Evolutionary conservation across 2,329 filamentous ascomycete species (phyloP).

Genomic region (Trichoderma asperellum): DNA sequence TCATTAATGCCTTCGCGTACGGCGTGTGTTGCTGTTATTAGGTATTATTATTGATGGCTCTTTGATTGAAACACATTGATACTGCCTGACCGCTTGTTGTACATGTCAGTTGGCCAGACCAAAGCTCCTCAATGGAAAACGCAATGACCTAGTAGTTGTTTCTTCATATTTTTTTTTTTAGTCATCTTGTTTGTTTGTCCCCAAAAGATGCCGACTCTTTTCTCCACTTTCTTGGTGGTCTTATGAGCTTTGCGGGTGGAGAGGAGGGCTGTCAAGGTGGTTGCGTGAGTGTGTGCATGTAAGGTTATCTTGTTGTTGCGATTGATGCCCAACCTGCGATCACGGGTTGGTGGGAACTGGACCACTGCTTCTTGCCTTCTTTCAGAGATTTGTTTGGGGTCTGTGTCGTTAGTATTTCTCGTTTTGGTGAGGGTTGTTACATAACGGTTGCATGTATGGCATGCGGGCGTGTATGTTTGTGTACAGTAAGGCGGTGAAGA

Average conservation of each 20-base stretch:
- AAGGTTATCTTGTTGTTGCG: conserved; percentile 5
- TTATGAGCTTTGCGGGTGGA: conserved; percentile 14
- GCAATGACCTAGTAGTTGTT: background rate
- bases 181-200: background rate
- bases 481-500: background rate
- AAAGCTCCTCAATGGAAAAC: background rate
- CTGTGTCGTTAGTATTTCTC: background rate
- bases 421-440: background rate
- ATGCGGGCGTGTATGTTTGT: background rate
- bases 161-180: background rate
- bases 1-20: conserved; percentile 12
- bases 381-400: background rate
- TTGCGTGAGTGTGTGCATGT: background rate
- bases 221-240: conserved; percentile 12
- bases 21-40: conserved; percentile 4
- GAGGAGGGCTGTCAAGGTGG: background rate
- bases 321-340: conserved; percentile 26
- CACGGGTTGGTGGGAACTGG: conserved; percentile 7
- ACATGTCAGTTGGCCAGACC: conserved; percentile 5
- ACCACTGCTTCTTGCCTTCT: background rate
- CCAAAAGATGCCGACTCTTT: background rate
- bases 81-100: conserved; percentile 19
- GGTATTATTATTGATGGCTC: background rate
- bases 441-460: background rate
- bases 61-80: background rate